Evolutionary conservation across 176 grass and related monocot genomes (phyloP).

Genomic region (Lolium rigidum): DNA sequence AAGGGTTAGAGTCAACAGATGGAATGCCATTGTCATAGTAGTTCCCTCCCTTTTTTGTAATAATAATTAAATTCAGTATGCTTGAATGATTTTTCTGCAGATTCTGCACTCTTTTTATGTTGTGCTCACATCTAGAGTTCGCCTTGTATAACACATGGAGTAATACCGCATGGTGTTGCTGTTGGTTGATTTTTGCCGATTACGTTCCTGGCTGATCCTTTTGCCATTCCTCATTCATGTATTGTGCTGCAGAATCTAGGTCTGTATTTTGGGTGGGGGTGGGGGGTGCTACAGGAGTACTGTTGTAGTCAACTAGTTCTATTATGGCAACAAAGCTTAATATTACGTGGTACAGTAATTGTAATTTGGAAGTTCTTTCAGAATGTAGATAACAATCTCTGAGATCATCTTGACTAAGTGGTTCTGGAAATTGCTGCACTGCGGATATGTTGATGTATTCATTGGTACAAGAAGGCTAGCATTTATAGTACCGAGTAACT

Average conservation of each 20-base stretch:
- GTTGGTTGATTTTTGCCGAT: not conserved
- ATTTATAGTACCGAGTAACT: not conserved
- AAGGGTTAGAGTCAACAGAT: not conserved
- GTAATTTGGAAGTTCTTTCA: not conserved
- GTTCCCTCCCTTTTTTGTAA: not conserved
- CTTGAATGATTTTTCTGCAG: not conserved
- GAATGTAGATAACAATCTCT: not conserved
- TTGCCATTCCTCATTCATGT: not conserved
- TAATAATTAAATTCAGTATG: not conserved
- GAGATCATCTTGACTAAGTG: not conserved
- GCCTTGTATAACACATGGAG: not conserved
- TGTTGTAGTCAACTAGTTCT: not conserved
- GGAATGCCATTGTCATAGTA: not conserved
- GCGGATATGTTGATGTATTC: not conserved
- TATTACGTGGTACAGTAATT: not conserved
- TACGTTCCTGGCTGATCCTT: not conserved
- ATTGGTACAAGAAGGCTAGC: not conserved
- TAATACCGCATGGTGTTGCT: not conserved
- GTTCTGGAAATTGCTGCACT: slow-evolving; percentile 3
- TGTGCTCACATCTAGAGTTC: not conserved
- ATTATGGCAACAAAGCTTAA: not conserved
- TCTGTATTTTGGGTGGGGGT: not conserved
- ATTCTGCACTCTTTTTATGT: not conserved
- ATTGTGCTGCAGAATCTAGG: not conserved
- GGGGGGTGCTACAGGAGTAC: not conserved